Evolutionary conservation across 108 stramenopile genomes (phyloP), one percentile per base, ranked within the genome.

Genomic region (Skeletonema marinoi): DNA sequence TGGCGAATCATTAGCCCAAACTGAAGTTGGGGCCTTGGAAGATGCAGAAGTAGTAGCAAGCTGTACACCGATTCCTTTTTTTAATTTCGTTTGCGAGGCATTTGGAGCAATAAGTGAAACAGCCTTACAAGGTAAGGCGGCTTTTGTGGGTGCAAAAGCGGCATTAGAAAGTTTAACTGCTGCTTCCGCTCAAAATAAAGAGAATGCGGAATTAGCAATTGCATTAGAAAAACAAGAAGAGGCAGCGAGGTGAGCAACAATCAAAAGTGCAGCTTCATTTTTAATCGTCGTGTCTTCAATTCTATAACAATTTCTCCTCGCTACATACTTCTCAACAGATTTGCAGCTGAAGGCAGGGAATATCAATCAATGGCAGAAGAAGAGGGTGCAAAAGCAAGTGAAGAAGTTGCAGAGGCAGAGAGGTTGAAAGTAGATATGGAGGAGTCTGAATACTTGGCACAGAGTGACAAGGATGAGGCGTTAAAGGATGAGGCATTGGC

Each of bases 71-170:
- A 62, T 78, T 6, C 78, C 78, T 8, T 38, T 71, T 0, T 30
- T 78, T 13, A 72, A 78, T 60, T 8, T 78, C 0, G 1, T 78
- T 13, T 78, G 78, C 42, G 78, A 82, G 32, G 77, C 77, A 29
- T 17, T 73, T 21, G 77, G 74, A 13, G 71, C 66, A 58, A 66
- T 82, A 8, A 77, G 63, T 14, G 71, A 82, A 48, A 44, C 64
- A 2, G 77, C 72, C 12, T 68, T 58, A 21, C 77, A 73, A 48
- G 32, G 36, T 39, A 12, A 72, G 31, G 76, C 81, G 1, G 81
- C 81, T 0, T 39, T 73, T 13, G 68, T 66, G 62, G 81, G 71
- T 13, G 78, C 78, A 21, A 78, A 78, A 33, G 25, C 78, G 13
- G 78, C 71, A 8, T 21, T 72, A 25, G 78, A 78, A 13, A 70